Evolutionary conservation across 352 stramenopile genomes (phyloP), one percentile per base, ranked within the genome.

Genomic region (Phytophthora pistaciae): DNA sequence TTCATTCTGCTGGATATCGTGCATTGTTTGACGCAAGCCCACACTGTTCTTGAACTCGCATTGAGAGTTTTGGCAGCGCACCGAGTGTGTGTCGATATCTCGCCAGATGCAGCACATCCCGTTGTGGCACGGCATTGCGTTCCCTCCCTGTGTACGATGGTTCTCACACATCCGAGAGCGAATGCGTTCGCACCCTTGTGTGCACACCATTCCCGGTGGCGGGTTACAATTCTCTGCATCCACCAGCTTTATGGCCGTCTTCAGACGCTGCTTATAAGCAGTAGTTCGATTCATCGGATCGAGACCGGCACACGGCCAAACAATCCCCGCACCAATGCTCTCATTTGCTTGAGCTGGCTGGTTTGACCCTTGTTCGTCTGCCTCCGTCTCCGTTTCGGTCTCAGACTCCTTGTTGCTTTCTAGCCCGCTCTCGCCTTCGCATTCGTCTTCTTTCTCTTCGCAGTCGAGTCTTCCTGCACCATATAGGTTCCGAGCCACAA

Each of bases 1-100:
- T 56, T 67, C 36, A 42, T 60, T 58, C 36, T 84, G 79, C 40
- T 89, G 70, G 23, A 92, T 87, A 40, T 88, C 83, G 70, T 92
- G 79, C 79, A 87, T 82, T 10, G 83, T 86, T 58, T 92, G 80
- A 29, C 85, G 85, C 21, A 90, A 65, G 54, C 88, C 87, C 13
- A 92, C 74, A 20, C 79, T 74, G 58, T 87, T 92, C 20, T 85
- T 87, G 63, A 92, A 88, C 70, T 92, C 85, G 60, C 85, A 92
- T 27, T 88, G 75, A 4, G 69, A 75, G 60, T 90, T 84, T 56
- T 79, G 71, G 38, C 85, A 92, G 23, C 78, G 81, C 38, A 90
- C 85, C 10, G 77, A 78, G 65, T 92, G 83, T 1, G 75, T 80
- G 53, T 91, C 85, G 1, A 92, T 77, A 60, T 87, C 74, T 50